Evolutionary conservation across 495 filamentous ascomycete species (phyloP), one percentile per base, ranked within the genome.

Genomic region (Xylaria telfairii): DNA sequence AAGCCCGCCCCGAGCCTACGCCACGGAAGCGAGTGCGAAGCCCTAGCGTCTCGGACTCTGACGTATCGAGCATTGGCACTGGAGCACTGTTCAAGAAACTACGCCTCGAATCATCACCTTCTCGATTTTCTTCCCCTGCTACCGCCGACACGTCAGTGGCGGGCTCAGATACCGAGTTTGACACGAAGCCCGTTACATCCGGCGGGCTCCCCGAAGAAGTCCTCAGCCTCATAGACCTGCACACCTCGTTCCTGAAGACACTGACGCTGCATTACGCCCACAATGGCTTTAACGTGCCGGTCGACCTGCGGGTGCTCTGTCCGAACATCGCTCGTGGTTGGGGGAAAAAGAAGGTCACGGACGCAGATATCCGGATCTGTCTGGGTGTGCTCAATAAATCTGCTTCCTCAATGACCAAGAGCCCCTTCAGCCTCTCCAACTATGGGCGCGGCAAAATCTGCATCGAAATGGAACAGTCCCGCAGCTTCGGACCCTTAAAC

Each of bases 181-280:
- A 83, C 30, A 64, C 17, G 54, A 73, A 62, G 5, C 49, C 44
- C 17, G 24, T 32, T 2, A 67, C 69, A 44, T 8, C 72, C 46
- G 47, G 75, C 39, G 74, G 78, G 44, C 81, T 90, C 19, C 88
- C 89, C 0, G 70, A 69, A 28, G 88, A 90, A 74, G 80, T 92
- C 32, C 69, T 85, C 70, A 84, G 87, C 69, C 83, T 92, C 56
- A 77, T 89, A 65, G 78, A 84, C 62, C 79, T 91, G 6, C 84
- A 90, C 72, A 77, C 83, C 37, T 81, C 87, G 60, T 87, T 91
- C 67, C 83, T 90, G 67, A 86, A 85, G 57, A 84, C 89, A 24
- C 78, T 90, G 24, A 86, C 83, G 24, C 76, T 91, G 63, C 86
- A 90, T 68, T 85, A 85, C 68, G 89, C 88, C 0, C 91, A 93